phyloP scores from a whole-genome alignment of 805 yeast genomes.

The Kodamaea restingae region DNA sequence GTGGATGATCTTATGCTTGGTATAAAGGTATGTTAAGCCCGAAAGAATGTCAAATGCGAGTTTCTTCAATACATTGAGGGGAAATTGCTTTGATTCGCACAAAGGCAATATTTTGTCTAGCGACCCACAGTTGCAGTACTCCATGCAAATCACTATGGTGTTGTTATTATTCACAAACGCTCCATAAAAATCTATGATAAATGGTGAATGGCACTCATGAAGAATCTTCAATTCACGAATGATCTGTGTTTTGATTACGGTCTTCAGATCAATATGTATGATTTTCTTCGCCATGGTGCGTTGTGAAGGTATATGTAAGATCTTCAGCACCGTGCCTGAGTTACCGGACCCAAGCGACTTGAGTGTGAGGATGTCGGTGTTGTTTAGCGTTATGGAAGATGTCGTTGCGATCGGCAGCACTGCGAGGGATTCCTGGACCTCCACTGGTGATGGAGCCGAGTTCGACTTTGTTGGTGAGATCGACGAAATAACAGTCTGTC shows the following conservation, averaged over 20 bases:
- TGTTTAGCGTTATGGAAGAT: slow-evolving; percentile 26
- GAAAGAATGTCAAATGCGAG: slow-evolving; percentile 72
- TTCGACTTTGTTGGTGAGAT: slow-evolving; percentile 39
- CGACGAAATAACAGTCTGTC: slow-evolving; percentile 41
- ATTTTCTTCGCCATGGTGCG: slow-evolving; percentile 86
- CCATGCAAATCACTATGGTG: slow-evolving; percentile 90
- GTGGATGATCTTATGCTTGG: slow-evolving; percentile 83
- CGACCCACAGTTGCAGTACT: slow-evolving; percentile 92
- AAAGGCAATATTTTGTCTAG: slow-evolving; percentile 74
- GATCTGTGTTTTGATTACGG: slow-evolving; percentile 74
- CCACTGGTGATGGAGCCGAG: slow-evolving; percentile 16
- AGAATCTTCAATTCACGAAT: slow-evolving; percentile 83
- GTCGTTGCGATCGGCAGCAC: slow-evolving; percentile 35
- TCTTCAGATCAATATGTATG: slow-evolving; percentile 80
- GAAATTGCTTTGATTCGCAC: slow-evolving; percentile 33
- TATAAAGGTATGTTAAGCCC: slow-evolving; percentile 79
- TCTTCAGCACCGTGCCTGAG: slow-evolving; percentile 89
- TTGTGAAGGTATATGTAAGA: slow-evolving; percentile 83
- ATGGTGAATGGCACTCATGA: slow-evolving; percentile 83
- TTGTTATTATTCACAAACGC: slow-evolving; percentile 64
- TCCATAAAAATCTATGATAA: slow-evolving; percentile 86
- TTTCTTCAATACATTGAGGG: slow-evolving; percentile 65
- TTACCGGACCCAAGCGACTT: slow-evolving; percentile 88
- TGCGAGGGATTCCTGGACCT: slow-evolving; percentile 8
- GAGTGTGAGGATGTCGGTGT: slow-evolving; percentile 67